Conservation (phyloP, 2,329 filamentous ascomycete species). For the Camptophora hylomeconis region DNA sequence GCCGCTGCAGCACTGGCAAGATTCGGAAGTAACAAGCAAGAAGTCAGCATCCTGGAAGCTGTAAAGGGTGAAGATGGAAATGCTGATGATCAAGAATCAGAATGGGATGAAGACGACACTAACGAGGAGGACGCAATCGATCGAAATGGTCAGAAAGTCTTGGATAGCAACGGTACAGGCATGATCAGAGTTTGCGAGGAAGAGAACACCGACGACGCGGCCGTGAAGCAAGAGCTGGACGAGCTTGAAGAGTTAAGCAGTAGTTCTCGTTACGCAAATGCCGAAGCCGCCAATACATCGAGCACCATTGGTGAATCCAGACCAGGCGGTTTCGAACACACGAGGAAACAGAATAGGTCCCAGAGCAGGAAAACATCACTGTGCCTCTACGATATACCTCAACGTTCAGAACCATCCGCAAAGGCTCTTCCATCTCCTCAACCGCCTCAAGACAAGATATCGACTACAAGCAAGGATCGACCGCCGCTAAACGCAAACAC, state of each 20-base stretch:
- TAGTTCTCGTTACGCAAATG: neutral
- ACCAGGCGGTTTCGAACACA: neutral
- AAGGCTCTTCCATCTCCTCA: neutral
- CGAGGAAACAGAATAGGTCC: neutral
- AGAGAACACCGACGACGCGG: slow-evolving; percentile 46
- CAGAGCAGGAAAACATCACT: no score
- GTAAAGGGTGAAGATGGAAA: slow-evolving; percentile 23
- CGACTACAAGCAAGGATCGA: no score
- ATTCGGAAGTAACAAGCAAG: slow-evolving; percentile 41
- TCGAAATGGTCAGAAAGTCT: slow-evolving; percentile 48
- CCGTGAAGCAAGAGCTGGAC: slow-evolving; percentile 49
- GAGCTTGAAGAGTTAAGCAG: slow-evolving; percentile 46
- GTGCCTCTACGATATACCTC: no score
- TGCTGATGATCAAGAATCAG: slow-evolving; percentile 30
- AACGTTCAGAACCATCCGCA: no score
- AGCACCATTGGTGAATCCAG: slow-evolving; percentile 4
- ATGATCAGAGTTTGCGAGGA: slow-evolving; percentile 67
- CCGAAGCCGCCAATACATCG: slow-evolving; percentile 6
- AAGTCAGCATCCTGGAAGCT: slow-evolving; percentile 14
- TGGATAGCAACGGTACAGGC: slow-evolving; percentile 52
- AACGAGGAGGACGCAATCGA: slow-evolving; percentile 46
- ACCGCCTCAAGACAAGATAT: neutral
- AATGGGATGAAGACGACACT: slow-evolving; percentile 22
- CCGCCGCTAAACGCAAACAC: no score
- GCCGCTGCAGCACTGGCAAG: slow-evolving; percentile 65